Evolutionary conservation across 176 grass and related monocot species (phyloP), one percentile per base, ranked within the genome.

Genomic region (Carex littledalei): DNA sequence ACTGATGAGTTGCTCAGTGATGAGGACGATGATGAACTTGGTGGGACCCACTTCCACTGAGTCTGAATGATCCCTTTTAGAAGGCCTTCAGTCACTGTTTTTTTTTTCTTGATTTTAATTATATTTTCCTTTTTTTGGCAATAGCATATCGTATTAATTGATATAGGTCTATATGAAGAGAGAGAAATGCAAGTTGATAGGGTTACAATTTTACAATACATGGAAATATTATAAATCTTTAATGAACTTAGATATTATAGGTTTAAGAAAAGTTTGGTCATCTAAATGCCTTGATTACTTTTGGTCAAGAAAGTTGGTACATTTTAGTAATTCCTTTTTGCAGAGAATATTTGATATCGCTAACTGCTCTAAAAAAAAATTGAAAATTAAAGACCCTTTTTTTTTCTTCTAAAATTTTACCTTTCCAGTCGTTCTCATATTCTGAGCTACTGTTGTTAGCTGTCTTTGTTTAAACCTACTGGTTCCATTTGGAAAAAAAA

Each of bases 1-100:
- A 88, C 87, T 82, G 92, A 93, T 31, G 92, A 93, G 24, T 39
- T 92, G 71, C 75, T 98, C 84, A 93, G 87, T 29, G 93, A 94
- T 41, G 18, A 34, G 1, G 90, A 94, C 10, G 89, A 94, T 2
- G 93, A 92, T 1, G 92, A 92, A 16, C 81, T 94, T 62, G 10
- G 59, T 39, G 39, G 55, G 13, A 59, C 20, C 74, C 74, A 55
- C 14, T 78, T 78, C 22, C 74, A 78, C 50, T 56, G 72, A 78
- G 26, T 8, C 50, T 78, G 50, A 11, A 78, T 78, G 13, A 56
- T 56, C 49, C 7, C 1, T 50, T 55, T 43, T 56, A 55, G 52
- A 21, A 78, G 47, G 5, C 24, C 13, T 76, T 53, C 17, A 29
- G 0, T 29, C 18, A 21, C 45, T 61, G 67, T 8, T 66, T 21